A percentile compares a stretch with the other conserved stretches of the same genome.
phyloP scores from a whole-genome alignment of 345 rosid genomes.

The Salix brachista region DNA sequence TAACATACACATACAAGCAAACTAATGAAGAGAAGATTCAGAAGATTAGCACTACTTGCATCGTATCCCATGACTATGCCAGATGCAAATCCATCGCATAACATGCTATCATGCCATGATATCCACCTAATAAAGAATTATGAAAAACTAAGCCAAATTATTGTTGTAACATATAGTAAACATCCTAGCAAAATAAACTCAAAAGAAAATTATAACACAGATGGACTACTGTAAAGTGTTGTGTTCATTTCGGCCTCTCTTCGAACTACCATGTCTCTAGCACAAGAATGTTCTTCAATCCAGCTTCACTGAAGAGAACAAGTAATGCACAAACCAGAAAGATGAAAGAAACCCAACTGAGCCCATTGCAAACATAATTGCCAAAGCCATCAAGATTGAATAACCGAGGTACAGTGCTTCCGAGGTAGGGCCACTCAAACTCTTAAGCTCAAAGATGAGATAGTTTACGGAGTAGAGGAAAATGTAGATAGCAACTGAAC shows the following conservation, averaged over 20 bases:
- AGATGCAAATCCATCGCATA: slow-evolving; percentile 6
- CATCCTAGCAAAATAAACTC: slow-evolving; percentile 20
- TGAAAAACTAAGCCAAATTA: slow-evolving; percentile 27
- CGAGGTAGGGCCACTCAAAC: slow-evolving; percentile 64
- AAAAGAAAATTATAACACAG: background rate
- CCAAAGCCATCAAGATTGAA: slow-evolving; percentile 63
- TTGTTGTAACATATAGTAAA: slow-evolving; percentile 29
- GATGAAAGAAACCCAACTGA: slow-evolving; percentile 69
- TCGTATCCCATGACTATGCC: background rate
- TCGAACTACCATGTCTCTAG: background rate
- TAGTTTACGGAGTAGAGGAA: slow-evolving; percentile 63
- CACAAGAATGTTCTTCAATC: slow-evolving; percentile 37
- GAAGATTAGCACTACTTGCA: background rate
- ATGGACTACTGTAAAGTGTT: background rate
- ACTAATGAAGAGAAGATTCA: background rate
- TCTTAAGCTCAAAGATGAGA: slow-evolving; percentile 59
- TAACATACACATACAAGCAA: background rate
- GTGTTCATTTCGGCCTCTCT: background rate
- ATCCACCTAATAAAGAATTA: slow-evolving; percentile 17
- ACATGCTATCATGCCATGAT: slow-evolving; percentile 13
- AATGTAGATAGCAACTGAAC: slow-evolving; percentile 67
- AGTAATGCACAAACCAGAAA: slow-evolving; percentile 69
- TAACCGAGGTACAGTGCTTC: slow-evolving; percentile 65
- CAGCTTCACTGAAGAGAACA: slow-evolving; percentile 73
- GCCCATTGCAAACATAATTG: slow-evolving; percentile 70